Conservation (phyloP, 345 rosid genomes). For the Acer yangbiense region DNA sequence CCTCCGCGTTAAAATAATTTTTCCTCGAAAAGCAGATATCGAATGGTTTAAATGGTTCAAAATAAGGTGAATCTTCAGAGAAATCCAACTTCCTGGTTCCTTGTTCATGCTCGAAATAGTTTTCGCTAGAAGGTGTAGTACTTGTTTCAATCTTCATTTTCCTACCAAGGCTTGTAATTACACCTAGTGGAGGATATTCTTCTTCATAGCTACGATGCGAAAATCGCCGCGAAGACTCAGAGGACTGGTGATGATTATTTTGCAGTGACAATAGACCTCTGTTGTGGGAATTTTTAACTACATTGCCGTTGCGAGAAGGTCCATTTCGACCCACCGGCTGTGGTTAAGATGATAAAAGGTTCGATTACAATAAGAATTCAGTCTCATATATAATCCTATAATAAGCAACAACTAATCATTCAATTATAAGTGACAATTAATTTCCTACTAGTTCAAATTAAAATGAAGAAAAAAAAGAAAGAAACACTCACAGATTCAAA, state of each 20-base stretch:
- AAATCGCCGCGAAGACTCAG: neutral
- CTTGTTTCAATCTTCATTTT: conserved; percentile 6
- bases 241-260: neutral
- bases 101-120: neutral
- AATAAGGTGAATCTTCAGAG: neutral
- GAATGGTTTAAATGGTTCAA: conserved; percentile 34
- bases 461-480: neutral
- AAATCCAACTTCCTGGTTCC: neutral
- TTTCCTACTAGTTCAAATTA: neutral
- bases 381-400: too few species aligned
- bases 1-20: neutral
- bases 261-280: neutral
- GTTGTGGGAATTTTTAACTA: neutral
- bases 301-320: neutral
- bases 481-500: neutral
- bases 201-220: neutral
- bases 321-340: neutral
- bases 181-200: neutral
- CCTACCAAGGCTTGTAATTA: neutral
- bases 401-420: too few species aligned
- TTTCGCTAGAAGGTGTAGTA: conserved; percentile 6
- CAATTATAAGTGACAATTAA: neutral
- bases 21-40: conserved; percentile 30
- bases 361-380: too few species aligned
- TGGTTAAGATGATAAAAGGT: neutral